phyloP scores from a whole-genome alignment of 2,329 filamentous ascomycete species.

The Cryphonectria parasitica region DNA sequence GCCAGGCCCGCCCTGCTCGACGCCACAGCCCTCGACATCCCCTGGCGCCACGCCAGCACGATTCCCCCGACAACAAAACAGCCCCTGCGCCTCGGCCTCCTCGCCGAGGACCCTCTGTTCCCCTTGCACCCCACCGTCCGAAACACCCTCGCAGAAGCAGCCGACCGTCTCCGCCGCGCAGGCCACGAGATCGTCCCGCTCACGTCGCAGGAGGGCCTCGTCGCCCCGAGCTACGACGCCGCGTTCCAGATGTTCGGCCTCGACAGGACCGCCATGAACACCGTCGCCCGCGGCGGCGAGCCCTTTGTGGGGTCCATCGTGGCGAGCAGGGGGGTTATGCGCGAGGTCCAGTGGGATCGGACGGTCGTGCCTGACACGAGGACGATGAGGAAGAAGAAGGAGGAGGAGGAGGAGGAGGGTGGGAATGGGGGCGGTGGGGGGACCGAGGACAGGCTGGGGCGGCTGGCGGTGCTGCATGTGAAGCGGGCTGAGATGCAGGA shows the following conservation, averaged over 20 bases:
- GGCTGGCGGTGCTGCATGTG: conserved; percentile 21
- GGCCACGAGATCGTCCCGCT: conserved; percentile 24
- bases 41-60: conserved; percentile 19
- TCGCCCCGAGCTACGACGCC: conserved; percentile 21
- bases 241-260: conserved; percentile 25
- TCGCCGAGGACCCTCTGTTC: conserved; percentile 29
- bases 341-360: conserved; percentile 20
- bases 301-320: conserved; percentile 23
- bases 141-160: conserved; percentile 9
- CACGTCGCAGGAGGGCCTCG: conserved; percentile 14
- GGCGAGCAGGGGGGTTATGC: conserved; percentile 6
- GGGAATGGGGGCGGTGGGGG: too few species aligned
- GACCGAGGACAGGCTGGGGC: conserved; percentile 14
- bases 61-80: neutral
- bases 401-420: too few species aligned
- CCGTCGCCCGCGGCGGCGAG: conserved; percentile 24
- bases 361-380: conserved; percentile 9
- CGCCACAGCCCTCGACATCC: conserved; percentile 24
- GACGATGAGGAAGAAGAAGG: neutral
- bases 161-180: conserved; percentile 3
- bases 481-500: conserved; percentile 25
- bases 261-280: conserved; percentile 21
- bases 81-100: conserved; percentile 27
- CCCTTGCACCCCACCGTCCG: conserved; percentile 28
- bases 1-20: conserved; percentile 27